Base-by-base conservation (phyloP, 148 eudicot species). In the Rhododendron simsii region DNA sequence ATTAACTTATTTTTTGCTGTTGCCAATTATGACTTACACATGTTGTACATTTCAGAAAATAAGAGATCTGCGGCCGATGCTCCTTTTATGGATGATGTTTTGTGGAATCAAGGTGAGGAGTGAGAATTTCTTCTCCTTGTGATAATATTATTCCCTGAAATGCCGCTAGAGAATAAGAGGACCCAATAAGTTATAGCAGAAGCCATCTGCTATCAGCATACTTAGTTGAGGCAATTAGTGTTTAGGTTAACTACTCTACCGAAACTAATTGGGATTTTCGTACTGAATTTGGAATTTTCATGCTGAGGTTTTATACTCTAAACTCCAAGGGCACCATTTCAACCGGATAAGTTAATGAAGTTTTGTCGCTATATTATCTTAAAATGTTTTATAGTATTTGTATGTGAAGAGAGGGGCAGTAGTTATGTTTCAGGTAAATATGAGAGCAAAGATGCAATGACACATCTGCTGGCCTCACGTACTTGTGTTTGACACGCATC, bases 41-140 rank as follows among this genome's bases (percentile, higher is more conserved):
- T 33, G 37, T 85, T n/a, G 75, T 39, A 30, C 89, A 83, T 90
- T 92, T 86, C 97, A 96, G 99, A 81, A 35, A 92, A 84, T 55
- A 89, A 84, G 90, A 95, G 86, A 88, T 71, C 86, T 78, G 41
- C 85, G 80, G 86, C 89, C 84, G 95, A 85, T 84, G 87, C 84
- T 82, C 83, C 90, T 79, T 80, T 78, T 50, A 48, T 90, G 88
- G 91, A 86, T 81, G 89, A 87, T 87, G 88, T 86, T 41, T 81
- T 33, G 83, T 71, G 85, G 61, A 90, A 87, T 87, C 85, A 89
- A 90, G 57, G 77, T 71, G 23, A 57, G 69, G 28, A 12, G 50
- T 85, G 51, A 77, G 81, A 57, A 80, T 61, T 85, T 57, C 69
- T 78, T 63, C 44, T 41, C 28, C 65, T 47, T 15, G 10, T 26